Percentiles rank a stretch among this genome's conserved stretches.
These are phyloP conservation scores for Trichoderma sp. DNA, from an alignment of 2,329 filamentous ascomycete genomes.

Conservation along the genomic window DNA sequence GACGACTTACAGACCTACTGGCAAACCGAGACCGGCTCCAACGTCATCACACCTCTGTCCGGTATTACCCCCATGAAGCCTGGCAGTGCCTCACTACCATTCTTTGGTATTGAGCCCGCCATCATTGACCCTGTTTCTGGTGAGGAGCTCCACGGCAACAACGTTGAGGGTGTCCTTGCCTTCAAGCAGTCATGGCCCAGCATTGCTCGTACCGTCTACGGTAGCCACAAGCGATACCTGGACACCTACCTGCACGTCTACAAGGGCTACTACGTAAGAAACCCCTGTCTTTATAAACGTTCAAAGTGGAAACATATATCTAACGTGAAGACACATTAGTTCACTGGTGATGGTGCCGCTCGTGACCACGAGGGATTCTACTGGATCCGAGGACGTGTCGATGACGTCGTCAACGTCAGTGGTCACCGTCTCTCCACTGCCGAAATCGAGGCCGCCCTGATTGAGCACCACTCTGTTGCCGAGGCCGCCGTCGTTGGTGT, in stretches of 20 bases:
- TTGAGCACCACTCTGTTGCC: conserved; percentile 86
- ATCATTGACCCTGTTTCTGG: conserved; percentile 97
- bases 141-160: conserved; percentile 89
- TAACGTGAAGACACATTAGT: conserved; percentile 48
- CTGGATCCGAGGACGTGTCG: conserved; percentile 98
- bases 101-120: conserved; percentile 97
- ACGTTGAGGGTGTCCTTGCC: conserved; percentile 93
- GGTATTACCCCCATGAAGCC: conserved; percentile 97
- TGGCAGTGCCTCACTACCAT: conserved; percentile 90
- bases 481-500: conserved; percentile 96
- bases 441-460: conserved; percentile 94
- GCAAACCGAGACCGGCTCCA: conserved; percentile 98
- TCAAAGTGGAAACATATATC: not conserved
- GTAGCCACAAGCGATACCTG: conserved; percentile 97
- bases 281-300: not conserved
- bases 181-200: conserved; percentile 99
- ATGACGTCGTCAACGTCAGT: conserved; percentile 97
- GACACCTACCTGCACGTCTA: conserved; percentile 98
- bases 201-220: conserved; percentile 98
- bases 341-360: conserved; percentile 90
- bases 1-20: conserved; percentile 78
- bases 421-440: conserved; percentile 95
- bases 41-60: conserved; percentile 91
- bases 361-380: conserved; percentile 98
- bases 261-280: conserved; percentile 91